Conservation (phyloP, 2,329 filamentous ascomycete species). For the Fusarium sp. region DNA sequence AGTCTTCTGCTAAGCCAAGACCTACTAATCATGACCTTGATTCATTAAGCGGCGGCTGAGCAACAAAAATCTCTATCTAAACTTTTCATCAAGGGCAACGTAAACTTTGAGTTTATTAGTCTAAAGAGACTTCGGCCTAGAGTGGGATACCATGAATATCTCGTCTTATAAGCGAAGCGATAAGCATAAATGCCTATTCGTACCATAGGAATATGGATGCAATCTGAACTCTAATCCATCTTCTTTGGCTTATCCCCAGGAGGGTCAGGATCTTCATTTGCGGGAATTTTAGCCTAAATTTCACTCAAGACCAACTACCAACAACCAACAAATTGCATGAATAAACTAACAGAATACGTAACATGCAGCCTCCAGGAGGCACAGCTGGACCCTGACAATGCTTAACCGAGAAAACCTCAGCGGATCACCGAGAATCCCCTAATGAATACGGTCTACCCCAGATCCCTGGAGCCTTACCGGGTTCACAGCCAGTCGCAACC, state of each 20-base stretch:
- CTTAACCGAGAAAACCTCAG: not conserved
- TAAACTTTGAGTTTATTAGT: not conserved
- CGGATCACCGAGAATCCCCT: not conserved
- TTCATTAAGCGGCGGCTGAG: not conserved
- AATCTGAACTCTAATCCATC: conserved; percentile 21
- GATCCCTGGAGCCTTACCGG: conserved; percentile 6
- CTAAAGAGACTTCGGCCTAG: not conserved
- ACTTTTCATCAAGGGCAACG: not conserved
- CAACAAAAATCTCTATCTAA: not conserved
- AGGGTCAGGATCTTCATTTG: conserved; percentile 23
- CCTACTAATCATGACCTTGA: not conserved
- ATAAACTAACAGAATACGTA: not conserved
- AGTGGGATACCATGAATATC: not conserved
- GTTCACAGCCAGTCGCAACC: conserved; percentile 2
- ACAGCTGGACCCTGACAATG: conserved; percentile 10
- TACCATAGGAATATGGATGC: not conserved
- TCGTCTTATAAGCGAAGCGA: not conserved
- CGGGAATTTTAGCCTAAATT: conserved; percentile 24
- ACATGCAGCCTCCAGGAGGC: conserved; percentile 17
- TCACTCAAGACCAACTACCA: not conserved
- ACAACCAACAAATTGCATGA: not conserved
- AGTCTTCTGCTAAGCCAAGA: not conserved
- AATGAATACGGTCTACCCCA: conserved; percentile 2
- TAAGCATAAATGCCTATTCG: conserved; percentile 2
- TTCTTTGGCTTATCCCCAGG: not conserved